Conservation (phyloP, 768 basidiomycete species). For the Leccinum fibrillosum region DNA sequence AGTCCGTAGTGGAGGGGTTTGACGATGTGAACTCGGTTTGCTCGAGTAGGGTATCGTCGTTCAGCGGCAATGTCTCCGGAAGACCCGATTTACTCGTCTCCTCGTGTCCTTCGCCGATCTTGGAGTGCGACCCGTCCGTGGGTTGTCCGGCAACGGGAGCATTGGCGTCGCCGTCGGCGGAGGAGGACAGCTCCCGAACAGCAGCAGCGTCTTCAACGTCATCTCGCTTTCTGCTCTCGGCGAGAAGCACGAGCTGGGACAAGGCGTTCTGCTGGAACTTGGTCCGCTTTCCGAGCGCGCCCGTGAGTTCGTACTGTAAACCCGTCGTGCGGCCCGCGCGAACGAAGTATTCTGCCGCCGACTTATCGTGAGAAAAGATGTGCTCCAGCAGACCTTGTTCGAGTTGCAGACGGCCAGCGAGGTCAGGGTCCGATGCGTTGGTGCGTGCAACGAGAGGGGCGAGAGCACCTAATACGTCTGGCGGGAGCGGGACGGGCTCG, state of each 20-base stretch:
- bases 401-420: conserved; percentile 64
- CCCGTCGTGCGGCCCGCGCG: conserved; percentile 73
- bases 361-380: conserved; percentile 67
- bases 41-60: conserved; percentile 96
- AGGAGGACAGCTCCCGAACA: conserved; percentile 5
- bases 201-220: conserved; percentile 5
- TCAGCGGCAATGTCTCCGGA: conserved; percentile 80
- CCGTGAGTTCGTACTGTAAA: conserved; percentile 87
- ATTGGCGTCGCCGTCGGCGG: background rate
- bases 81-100: conserved; percentile 29
- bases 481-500: conserved; percentile 66
- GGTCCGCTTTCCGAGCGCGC: conserved; percentile 89
- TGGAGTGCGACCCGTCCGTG: conserved; percentile 8
- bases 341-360: conserved; percentile 74
- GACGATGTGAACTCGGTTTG: conserved; percentile 89
- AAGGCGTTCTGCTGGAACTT: conserved; percentile 86
- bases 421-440: conserved; percentile 50
- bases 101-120: conserved; percentile 1
- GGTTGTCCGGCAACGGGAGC: background rate
- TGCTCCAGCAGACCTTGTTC: conserved; percentile 83
- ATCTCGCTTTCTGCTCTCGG: conserved; percentile 66
- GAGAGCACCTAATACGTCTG: conserved; percentile 39
- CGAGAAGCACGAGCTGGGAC: conserved; percentile 89
- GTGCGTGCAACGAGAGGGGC: conserved; percentile 39
- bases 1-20: conserved; percentile 43